Evolutionary conservation across 2,329 filamentous ascomycete genomes (phyloP), one percentile per base, ranked within the genome.

Genomic region (Ilyonectria robusta): DNA sequence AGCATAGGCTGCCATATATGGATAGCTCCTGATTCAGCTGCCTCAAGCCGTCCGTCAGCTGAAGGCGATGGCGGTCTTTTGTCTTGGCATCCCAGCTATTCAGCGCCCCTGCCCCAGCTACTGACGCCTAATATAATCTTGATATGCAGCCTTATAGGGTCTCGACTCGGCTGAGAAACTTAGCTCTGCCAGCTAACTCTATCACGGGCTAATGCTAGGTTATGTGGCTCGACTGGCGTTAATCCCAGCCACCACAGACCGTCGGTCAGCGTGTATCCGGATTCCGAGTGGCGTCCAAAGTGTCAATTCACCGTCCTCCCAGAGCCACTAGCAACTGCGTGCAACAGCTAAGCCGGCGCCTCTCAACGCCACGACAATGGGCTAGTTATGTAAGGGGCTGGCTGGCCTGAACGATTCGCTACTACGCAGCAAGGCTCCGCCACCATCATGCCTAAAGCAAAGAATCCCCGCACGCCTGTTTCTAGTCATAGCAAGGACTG

Each of bases 171-270:
- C 44, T 37, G 55, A 33, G 42, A 23, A 23, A 8, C 23, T 48
- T 58, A 58, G 55, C 55, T 35, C 19, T 31, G 42, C 9, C 31
- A 46, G 55, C 42, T 8, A 44, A 35, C n/a, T 26, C 31, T 21
- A 23, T 10, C 13, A 17, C 17, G 19, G 31, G 55, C 46, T 21
- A 58, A 48, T 33, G 19, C 42, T 35, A 44, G 55, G 31, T 35
- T 48, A 33, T 31, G 42, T 37, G 26, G 40, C 44, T 11, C 26
- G 40, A 17, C 42, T 17, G 35, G 11, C n/a, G 21, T 47, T 46
- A 23, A 48, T 10, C 55, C 31, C 40, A 48, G 55, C 55, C 55
- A 35, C 55, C 55, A 58, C 42, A 47, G 48, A 37, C 31, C 11
- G 26, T 26, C n/a, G 8, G 29, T n/a, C 55, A 19, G 17, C 26